Percentiles rank a stretch among this genome's conserved stretches.
These are phyloP conservation scores for Corchorus capsularis DNA, from an alignment of 345 rosid species.

Conservation along the genomic window DNA sequence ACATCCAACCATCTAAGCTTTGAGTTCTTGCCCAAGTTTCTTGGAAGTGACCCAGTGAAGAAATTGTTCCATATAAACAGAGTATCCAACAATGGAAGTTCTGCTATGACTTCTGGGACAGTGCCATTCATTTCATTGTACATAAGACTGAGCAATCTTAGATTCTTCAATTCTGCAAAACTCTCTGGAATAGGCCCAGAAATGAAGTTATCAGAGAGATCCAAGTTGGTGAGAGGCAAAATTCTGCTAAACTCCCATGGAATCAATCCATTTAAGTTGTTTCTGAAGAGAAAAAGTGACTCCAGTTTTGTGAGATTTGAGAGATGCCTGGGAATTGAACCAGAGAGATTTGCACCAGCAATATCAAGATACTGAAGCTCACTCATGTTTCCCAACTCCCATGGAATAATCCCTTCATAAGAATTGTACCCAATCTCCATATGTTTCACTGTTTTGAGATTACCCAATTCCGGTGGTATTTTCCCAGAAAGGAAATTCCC, in stretches of 20 bases:
- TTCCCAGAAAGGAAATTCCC: constrained; percentile 68
- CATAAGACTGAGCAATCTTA: constrained; percentile 77
- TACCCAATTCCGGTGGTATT: constrained; percentile 75
- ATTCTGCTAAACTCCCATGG: constrained; percentile 73
- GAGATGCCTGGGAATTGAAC: constrained; percentile 64
- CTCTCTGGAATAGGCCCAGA: constrained; percentile 83
- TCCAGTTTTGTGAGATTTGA: constrained; percentile 82
- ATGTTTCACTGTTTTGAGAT: constrained; percentile 62
- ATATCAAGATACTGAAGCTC: constrained; percentile 83
- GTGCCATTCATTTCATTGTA: constrained; percentile 84
- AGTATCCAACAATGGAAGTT: constrained; percentile 80
- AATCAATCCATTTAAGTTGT: constrained; percentile 62
- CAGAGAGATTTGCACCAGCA: constrained; percentile 82
- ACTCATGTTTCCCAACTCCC: constrained; percentile 76
- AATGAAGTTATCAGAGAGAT: constrained; percentile 78
- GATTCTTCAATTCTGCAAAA: constrained; percentile 68
- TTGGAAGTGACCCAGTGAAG: constrained; percentile 82
- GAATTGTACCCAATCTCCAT: constrained; percentile 96
- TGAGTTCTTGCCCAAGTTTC: constrained; percentile 67
- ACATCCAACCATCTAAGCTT: constrained; percentile 88
- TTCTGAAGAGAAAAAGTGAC: constrained; percentile 81
- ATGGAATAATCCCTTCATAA: constrained; percentile 73
- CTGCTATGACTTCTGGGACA: constrained; percentile 66
- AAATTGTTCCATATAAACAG: constrained; percentile 84
- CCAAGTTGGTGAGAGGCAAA: constrained; percentile 62